These are phyloP conservation scores for Dactylis glomerata DNA, from an alignment of 176 grass and related monocot species.

Conservation along the genomic window DNA sequence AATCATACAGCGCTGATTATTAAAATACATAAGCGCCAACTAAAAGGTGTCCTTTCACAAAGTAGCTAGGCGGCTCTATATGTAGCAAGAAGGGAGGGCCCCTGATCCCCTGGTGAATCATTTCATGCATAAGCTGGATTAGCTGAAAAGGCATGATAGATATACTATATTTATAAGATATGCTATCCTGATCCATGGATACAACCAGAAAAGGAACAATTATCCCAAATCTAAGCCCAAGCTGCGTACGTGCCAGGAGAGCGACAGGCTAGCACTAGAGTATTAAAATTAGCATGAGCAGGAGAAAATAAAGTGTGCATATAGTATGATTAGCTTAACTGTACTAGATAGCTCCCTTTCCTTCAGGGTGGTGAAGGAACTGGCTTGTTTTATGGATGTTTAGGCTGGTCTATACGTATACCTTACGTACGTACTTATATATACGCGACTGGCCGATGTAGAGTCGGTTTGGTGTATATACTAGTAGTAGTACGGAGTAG, in stretches of 20 bases:
- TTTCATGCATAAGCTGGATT: conserved; percentile 20
- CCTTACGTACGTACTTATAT: conserved; percentile 13
- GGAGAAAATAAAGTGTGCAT: background rate
- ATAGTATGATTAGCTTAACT: background rate
- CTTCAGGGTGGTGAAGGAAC: conserved; percentile 24
- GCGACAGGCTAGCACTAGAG: background rate
- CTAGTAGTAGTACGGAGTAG: no score
- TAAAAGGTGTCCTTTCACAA: background rate
- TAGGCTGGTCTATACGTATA: conserved; percentile 10
- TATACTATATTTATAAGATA: background rate
- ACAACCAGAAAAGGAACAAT: background rate
- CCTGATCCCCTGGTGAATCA: conserved; percentile 9
- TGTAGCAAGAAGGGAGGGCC: background rate
- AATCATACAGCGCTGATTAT: background rate
- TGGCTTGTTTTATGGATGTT: background rate
- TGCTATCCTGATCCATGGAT: background rate
- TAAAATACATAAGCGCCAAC: background rate
- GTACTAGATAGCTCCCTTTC: conserved; percentile 12
- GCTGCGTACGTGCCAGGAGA: background rate
- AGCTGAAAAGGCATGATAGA: conserved; percentile 6
- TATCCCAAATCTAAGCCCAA: conserved; percentile 10
- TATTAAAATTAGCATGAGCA: background rate
- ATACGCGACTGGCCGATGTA: no score
- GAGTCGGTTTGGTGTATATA: background rate
- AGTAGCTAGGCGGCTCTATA: background rate